Conservation (phyloP, 106 monocot species). For the Xerophyta viscosa region DNA sequence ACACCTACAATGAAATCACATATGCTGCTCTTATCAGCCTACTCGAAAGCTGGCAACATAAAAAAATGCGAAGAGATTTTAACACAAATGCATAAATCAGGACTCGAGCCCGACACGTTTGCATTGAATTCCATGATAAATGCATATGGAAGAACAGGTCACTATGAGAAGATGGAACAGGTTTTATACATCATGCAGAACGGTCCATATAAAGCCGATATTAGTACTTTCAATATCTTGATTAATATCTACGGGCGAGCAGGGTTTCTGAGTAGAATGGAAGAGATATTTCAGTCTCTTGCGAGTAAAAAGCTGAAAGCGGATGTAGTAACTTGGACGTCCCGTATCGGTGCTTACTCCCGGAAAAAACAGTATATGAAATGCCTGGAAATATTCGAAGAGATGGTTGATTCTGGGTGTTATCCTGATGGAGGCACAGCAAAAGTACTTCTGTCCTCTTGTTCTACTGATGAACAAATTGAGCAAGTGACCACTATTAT, state of each 20-base stretch:
- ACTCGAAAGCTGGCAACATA: conserved; percentile 71
- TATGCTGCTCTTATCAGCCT: conserved; percentile 87
- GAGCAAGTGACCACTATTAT: conserved; percentile 57
- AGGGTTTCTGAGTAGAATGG: conserved; percentile 65
- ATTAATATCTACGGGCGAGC: conserved; percentile 73
- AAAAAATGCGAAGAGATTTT: conserved; percentile 69
- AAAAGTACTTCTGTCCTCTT: conserved; percentile 61
- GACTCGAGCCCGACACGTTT: conserved; percentile 68
- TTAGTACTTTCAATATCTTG: conserved; percentile 84
- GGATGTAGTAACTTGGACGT: conserved; percentile 84
- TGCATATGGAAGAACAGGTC: conserved; percentile 62
- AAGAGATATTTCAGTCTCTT: conserved; percentile 48
- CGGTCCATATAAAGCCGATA: conserved; percentile 32
- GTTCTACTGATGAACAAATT: conserved; percentile 60
- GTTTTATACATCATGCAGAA: conserved; percentile 47
- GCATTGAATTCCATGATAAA: conserved; percentile 75
- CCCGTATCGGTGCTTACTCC: conserved; percentile 65
- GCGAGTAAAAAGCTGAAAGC: conserved; percentile 29
- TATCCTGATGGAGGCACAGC: conserved; percentile 88
- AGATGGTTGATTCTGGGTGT: conserved; percentile 81
- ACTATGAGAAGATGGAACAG: conserved; percentile 73
- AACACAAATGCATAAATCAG: conserved; percentile 77
- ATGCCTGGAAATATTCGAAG: conserved; percentile 81
- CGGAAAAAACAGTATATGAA: conserved; percentile 61
- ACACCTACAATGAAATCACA: conserved; percentile 91